Conservation (phyloP, 257 asterid genomes). For the Jasminum sambac region DNA sequence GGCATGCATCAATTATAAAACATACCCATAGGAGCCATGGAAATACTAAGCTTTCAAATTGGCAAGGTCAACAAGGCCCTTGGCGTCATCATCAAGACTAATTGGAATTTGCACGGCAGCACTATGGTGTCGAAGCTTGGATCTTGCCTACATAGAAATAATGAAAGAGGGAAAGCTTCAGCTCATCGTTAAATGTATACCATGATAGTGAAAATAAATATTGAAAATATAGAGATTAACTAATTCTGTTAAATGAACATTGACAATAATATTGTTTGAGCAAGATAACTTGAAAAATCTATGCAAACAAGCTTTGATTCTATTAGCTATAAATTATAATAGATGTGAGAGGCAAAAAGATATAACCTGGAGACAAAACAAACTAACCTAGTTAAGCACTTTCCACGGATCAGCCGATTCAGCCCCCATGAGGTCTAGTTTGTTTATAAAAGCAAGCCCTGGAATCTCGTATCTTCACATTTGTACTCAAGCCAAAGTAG, state of each 20-base stretch:
- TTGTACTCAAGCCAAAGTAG: no score
- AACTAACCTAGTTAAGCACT: constrained; percentile 87
- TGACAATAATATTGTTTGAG: no score
- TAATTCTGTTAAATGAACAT: no score
- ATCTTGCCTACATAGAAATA: constrained; percentile 59
- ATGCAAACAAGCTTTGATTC: not conserved
- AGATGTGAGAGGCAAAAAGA: constrained; percentile 7
- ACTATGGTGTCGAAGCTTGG: constrained; percentile 94
- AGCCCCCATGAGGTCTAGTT: constrained; percentile 98
- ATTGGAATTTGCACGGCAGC: constrained; percentile 98
- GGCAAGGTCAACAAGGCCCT: constrained; percentile 91
- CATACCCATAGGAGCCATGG: constrained; percentile 91
- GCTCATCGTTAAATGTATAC: constrained; percentile 12
- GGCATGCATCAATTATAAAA: constrained; percentile 32
- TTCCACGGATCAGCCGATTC: constrained; percentile 99
- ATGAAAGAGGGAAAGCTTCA: constrained; percentile 22
- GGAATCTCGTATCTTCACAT: constrained; percentile 99
- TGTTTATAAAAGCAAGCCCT: constrained; percentile 89
- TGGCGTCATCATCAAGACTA: constrained; percentile 93
- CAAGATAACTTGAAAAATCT: no score
- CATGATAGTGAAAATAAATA: not conserved
- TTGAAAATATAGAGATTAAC: not conserved
- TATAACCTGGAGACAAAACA: not conserved
- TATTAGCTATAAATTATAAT: not conserved
- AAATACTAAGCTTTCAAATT: constrained; percentile 73